Conservation (phyloP, 108 stramenopile species). For the Stephanodiscus triporus region DNA sequence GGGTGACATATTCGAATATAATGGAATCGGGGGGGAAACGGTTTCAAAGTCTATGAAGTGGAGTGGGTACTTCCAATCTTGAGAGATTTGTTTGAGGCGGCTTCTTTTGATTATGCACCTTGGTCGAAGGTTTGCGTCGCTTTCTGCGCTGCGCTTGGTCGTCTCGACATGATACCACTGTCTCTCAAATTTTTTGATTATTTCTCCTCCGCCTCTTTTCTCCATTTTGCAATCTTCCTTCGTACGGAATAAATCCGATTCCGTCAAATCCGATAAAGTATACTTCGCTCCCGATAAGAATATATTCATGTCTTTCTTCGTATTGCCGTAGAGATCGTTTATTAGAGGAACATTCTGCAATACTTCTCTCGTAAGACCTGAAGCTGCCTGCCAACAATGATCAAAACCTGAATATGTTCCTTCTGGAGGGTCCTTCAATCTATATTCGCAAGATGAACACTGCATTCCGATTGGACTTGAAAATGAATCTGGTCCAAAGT, state of each 20-base stretch:
- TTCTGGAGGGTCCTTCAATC: constrained; percentile 25
- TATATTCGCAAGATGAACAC: constrained; percentile 52
- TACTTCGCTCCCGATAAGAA: constrained; percentile 37
- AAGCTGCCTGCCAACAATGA: constrained; percentile 47
- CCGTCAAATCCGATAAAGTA: constrained; percentile 36
- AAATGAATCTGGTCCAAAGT: constrained; percentile 13
- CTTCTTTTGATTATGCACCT: constrained; percentile 36
- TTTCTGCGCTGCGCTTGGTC: constrained; percentile 18
- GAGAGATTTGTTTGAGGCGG: constrained; percentile 31
- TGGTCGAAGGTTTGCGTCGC: not conserved
- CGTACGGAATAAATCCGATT: constrained; percentile 28
- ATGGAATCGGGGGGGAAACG: constrained; percentile 47
- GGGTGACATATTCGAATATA: constrained; percentile 45
- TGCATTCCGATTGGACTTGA: constrained; percentile 48
- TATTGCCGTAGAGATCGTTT: constrained; percentile 33
- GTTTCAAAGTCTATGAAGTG: constrained; percentile 68
- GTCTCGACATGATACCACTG: constrained; percentile 52
- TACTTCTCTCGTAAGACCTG: constrained; percentile 28
- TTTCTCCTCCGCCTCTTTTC: not conserved
- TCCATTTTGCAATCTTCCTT: constrained; percentile 22
- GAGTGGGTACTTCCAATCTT: constrained; percentile 52
- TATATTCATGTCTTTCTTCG: constrained; percentile 8
- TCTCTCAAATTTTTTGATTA: constrained; percentile 31
- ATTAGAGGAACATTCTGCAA: constrained; percentile 17
- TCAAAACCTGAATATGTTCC: constrained; percentile 46